phyloP scores from a whole-genome alignment of 345 rosid species.

The Iberis pinnata region DNA sequence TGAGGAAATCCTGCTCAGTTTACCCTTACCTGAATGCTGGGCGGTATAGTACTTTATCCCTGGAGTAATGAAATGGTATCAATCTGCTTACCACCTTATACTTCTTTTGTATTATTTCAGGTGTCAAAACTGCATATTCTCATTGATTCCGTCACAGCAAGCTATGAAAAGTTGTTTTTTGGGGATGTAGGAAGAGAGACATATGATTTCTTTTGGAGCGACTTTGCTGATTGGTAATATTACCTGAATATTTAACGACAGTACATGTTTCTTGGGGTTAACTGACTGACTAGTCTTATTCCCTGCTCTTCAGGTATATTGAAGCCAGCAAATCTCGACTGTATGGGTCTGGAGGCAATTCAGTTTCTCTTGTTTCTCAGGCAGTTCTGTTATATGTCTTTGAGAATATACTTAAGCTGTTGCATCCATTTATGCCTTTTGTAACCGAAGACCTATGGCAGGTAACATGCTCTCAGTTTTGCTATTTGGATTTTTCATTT shows the following conservation, averaged over 20 bases:
- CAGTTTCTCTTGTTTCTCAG: conserved; percentile 56
- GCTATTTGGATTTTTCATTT: background rate
- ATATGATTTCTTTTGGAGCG: conserved; percentile 96
- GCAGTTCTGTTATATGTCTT: conserved; percentile 82
- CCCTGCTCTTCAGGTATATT: conserved; percentile 55
- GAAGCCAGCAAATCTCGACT: conserved; percentile 95
- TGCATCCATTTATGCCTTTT: conserved; percentile 98
- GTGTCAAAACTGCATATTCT: conserved; percentile 88
- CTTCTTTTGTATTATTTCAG: conserved; percentile 35
- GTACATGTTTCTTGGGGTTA: conserved; percentile 6
- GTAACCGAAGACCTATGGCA: conserved; percentile 98
- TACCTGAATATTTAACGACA: conserved; percentile 14
- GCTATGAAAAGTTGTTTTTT: conserved; percentile 83
- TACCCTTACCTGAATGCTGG: conserved; percentile 91
- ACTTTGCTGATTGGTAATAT: conserved; percentile 87
- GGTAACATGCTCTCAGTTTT: conserved; percentile 35
- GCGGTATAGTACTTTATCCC: conserved; percentile 48
- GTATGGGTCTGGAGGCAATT: conserved; percentile 46
- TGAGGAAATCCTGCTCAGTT: conserved; percentile 49
- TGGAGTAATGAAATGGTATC: conserved; percentile 1
- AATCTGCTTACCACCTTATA: conserved; percentile 6
- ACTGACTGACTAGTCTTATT: conserved; percentile 19
- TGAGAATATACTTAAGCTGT: conserved; percentile 70
- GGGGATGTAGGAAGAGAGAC: conserved; percentile 92
- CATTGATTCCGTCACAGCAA: conserved; percentile 63